phyloP scores from a whole-genome alignment of 2,329 filamentous ascomycete species.

The Xylaria sp. region DNA sequence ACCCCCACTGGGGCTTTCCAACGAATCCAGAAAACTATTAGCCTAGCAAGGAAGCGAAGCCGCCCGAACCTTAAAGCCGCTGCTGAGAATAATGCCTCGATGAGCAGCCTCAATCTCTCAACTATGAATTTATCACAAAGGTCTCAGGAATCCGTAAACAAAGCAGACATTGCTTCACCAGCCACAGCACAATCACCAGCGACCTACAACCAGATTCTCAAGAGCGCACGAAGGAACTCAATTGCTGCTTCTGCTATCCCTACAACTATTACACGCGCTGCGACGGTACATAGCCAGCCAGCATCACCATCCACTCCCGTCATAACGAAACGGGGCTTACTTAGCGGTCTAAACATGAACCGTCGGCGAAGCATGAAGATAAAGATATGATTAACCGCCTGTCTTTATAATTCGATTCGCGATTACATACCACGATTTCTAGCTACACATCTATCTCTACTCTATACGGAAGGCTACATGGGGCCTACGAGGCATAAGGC shows the following conservation, averaged over 20 bases:
- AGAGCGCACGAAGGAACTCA: constrained; percentile 57
- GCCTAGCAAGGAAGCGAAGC: constrained; percentile 66
- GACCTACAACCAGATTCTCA: constrained; percentile 62
- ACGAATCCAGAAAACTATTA: constrained; percentile 61
- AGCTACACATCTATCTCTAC: constrained; percentile 25
- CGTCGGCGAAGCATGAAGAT: constrained; percentile 56
- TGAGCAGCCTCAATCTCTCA: constrained; percentile 43
- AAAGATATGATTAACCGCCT: constrained; percentile 37
- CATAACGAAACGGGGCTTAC: constrained; percentile 49
- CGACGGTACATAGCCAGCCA: constrained; percentile 37
- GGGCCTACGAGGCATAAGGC: constrained; percentile 27
- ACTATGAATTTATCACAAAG: constrained; percentile 39
- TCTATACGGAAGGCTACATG: constrained; percentile 21
- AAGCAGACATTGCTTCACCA: constrained; percentile 43
- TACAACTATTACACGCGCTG: constrained; percentile 38
- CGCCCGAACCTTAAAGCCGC: constrained; percentile 57
- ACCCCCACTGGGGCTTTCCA: constrained; percentile 62
- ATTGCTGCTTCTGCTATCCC: constrained; percentile 43
- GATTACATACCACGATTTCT: constrained; percentile 11
- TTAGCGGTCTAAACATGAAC: constrained; percentile 52
- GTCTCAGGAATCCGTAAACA: constrained; percentile 51
- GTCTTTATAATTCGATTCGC: not conserved
- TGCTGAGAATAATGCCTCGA: constrained; percentile 44
- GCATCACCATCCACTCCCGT: constrained; percentile 30
- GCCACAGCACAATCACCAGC: constrained; percentile 50